Evolutionary conservation across 805 yeast species (phyloP).

Genomic region (Ogataea haglerorum): DNA sequence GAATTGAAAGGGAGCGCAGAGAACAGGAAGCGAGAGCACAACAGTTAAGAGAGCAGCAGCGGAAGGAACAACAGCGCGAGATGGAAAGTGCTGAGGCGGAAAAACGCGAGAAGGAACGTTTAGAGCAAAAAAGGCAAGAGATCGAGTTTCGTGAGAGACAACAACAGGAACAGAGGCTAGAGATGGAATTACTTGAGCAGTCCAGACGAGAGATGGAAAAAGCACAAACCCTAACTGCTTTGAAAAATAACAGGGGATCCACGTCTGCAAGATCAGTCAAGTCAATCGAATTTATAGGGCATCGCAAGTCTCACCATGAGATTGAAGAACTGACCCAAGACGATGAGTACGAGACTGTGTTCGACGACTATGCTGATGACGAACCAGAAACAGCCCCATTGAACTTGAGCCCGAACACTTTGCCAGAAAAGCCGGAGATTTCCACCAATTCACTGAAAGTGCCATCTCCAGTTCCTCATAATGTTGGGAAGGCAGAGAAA

Average conservation of each 20-base stretch:
- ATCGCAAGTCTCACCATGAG: slow-evolving; percentile 27
- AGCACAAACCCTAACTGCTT: neutral
- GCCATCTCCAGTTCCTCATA: slow-evolving; percentile 1
- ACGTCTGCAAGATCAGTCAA: slow-evolving; percentile 20
- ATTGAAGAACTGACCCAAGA: slow-evolving; percentile 25
- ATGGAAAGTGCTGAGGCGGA: neutral
- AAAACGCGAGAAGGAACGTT: neutral
- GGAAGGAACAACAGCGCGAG: slow-evolving; percentile 3
- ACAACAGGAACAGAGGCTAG: neutral
- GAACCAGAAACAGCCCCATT: slow-evolving; percentile 26
- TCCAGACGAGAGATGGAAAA: neutral
- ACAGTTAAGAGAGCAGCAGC: neutral
- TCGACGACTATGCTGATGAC: slow-evolving; percentile 30
- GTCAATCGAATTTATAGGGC: slow-evolving; percentile 33
- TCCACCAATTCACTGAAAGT: slow-evolving; percentile 1
- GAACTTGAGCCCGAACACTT: slow-evolving; percentile 11
- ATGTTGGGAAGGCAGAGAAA: neutral
- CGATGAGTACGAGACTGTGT: slow-evolving; percentile 25
- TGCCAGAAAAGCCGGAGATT: slow-evolving; percentile 14
- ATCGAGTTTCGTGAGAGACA: neutral
- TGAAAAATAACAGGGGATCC: slow-evolving; percentile 3
- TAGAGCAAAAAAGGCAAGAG: neutral
- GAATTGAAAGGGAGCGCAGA: neutral
- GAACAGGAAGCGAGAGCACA: neutral
- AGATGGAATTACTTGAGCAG: neutral